Conservation (phyloP, 257 asterid species). For the Nicotiana otophora region DNA sequence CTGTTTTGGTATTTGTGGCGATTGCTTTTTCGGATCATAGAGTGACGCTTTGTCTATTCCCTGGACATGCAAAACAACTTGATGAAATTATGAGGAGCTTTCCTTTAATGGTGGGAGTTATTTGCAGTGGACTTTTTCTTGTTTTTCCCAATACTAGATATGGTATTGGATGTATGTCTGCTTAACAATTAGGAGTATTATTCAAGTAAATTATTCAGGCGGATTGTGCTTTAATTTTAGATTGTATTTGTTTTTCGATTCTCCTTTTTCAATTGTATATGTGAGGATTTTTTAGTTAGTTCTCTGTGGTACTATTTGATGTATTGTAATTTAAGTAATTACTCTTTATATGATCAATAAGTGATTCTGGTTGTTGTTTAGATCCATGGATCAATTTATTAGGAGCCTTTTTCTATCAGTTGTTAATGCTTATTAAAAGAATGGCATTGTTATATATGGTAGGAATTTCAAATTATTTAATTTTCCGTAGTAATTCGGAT, state of each 20-base stretch:
- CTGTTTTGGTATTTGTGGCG: conserved; percentile 66
- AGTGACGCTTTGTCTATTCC: conserved; percentile 71
- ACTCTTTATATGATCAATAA: background rate
- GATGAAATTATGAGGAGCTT: conserved; percentile 88
- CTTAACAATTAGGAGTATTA: conserved; percentile 15
- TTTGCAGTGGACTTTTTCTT: conserved; percentile 80
- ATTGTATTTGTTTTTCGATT: background rate
- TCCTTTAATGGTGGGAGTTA: conserved; percentile 78
- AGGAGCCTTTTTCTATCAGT: too few species aligned
- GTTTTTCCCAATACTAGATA: conserved; percentile 81
- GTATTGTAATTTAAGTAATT: background rate
- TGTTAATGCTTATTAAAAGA: too few species aligned
- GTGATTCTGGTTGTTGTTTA: background rate
- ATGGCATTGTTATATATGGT: too few species aligned
- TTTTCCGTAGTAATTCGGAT: too few species aligned
- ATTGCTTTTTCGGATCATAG: conserved; percentile 81
- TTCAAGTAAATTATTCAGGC: background rate
- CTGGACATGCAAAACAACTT: conserved; percentile 67
- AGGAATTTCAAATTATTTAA: too few species aligned
- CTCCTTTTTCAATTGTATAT: background rate
- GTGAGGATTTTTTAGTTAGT: background rate
- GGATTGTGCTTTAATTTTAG: background rate
- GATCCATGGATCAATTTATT: too few species aligned
- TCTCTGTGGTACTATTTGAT: background rate
- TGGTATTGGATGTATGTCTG: conserved; percentile 75